These are phyloP conservation scores for Fallopia convolvulus DNA, from an alignment of 148 eudicot genomes.

Conservation along the genomic window DNA sequence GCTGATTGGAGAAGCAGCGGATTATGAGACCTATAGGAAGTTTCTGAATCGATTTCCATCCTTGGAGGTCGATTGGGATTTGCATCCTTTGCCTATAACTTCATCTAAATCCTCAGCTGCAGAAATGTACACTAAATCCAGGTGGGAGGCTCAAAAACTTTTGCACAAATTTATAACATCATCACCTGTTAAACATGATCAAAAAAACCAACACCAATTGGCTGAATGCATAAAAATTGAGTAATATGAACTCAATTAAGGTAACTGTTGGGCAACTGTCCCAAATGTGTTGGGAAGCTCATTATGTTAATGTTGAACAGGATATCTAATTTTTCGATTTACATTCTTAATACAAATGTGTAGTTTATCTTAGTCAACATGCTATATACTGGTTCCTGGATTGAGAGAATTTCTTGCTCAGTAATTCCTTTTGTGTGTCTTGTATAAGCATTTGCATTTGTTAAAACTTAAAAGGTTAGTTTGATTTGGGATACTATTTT, in stretches of 20 bases:
- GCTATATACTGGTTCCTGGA: too few relatives aligned
- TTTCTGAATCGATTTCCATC: conserved; percentile 41
- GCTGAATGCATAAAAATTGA: neutral
- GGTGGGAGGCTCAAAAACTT: conserved; percentile 27
- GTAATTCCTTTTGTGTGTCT: too few relatives aligned
- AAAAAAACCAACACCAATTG: neutral
- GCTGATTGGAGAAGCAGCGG: conserved; percentile 42
- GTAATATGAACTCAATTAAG: neutral
- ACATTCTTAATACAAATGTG: too few relatives aligned
- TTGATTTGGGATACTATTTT: too few relatives aligned
- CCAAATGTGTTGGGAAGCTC: neutral
- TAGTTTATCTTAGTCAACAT: too few relatives aligned
- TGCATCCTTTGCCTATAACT: conserved; percentile 55
- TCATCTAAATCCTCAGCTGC: conserved; percentile 28
- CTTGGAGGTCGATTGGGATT: conserved; percentile 61
- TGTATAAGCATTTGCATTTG: too few relatives aligned
- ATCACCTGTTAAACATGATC: neutral
- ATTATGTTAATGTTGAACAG: neutral
- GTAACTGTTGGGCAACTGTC: neutral
- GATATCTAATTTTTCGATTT: neutral
- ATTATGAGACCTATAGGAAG: conserved; percentile 39
- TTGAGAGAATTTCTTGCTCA: too few relatives aligned
- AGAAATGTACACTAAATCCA: conserved; percentile 41
- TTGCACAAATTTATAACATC: conserved; percentile 3
- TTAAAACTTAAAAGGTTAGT: too few relatives aligned